A percentile compares a stretch with the other conserved stretches of the same genome.
These are phyloP conservation scores for Aspergillus sp. DNA, from an alignment of 2,329 filamentous ascomycete genomes.

Conservation along the genomic window DNA sequence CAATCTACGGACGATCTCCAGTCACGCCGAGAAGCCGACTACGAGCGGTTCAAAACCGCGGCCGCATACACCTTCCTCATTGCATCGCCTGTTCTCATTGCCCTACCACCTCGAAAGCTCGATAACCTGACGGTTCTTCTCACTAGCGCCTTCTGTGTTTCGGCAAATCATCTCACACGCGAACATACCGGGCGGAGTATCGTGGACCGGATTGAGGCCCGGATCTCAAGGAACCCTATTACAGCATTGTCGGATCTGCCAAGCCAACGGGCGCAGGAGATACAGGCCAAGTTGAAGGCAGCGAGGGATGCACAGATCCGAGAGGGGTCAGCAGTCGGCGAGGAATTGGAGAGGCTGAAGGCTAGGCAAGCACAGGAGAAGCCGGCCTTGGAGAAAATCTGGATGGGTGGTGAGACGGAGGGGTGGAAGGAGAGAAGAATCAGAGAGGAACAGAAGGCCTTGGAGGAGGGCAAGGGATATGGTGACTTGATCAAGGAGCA, in stretches of 20 bases:
- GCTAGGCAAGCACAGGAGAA: conserved; percentile 32
- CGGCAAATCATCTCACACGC: conserved; percentile 41
- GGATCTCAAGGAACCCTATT: conserved; percentile 20
- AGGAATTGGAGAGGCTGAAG: conserved; percentile 39
- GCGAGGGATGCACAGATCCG: conserved; percentile 30
- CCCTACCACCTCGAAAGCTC: conserved; percentile 42
- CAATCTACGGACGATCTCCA: conserved; percentile 1
- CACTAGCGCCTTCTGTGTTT: conserved; percentile 41
- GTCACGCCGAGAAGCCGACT: conserved; percentile 37
- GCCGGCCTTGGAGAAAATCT: conserved; percentile 35
- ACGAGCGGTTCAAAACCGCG: conserved; percentile 43
- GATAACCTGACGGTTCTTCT: conserved; percentile 42
- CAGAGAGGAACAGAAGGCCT: conserved; percentile 45
- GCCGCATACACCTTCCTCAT: conserved; percentile 42
- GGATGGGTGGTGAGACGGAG: conserved; percentile 45
- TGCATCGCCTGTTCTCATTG: conserved; percentile 34
- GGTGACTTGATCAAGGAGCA: conserved; percentile 49
- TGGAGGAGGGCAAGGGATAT: conserved; percentile 48
- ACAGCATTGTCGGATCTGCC: conserved; percentile 24
- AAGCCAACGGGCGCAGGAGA: conserved; percentile 35
- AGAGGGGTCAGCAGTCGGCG: conserved; percentile 20
- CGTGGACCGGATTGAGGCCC: conserved; percentile 33
- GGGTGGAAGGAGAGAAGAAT: conserved; percentile 48
- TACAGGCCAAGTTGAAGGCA: conserved; percentile 35
- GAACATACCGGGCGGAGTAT: conserved; percentile 40